phyloP scores from a whole-genome alignment of 176 grass and related monocot genomes.

The Eleusine coracana region DNA sequence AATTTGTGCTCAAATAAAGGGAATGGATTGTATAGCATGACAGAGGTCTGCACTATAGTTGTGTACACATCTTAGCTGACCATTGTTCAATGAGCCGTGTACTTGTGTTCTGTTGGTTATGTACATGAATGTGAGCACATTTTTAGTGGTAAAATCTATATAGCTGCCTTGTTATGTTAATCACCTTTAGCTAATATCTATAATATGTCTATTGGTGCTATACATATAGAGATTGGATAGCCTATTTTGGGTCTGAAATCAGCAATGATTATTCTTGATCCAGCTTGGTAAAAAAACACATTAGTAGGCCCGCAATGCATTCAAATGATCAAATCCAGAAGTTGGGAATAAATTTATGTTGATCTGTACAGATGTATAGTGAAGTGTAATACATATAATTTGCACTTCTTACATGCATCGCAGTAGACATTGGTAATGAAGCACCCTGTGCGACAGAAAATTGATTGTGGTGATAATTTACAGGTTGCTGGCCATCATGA shows the following conservation, averaged over 20 bases:
- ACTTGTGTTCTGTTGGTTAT: not conserved
- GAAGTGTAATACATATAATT: not conserved
- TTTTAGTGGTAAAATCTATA: not conserved
- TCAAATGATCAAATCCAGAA: not conserved
- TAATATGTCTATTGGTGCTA: not conserved
- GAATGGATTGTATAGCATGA: not conserved
- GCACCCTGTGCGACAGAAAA: not conserved
- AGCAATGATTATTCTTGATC: not conserved
- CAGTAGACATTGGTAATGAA: not conserved
- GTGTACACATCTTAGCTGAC: not conserved
- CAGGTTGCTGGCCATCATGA: conserved; percentile 78
- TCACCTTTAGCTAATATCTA: too few relatives aligned
- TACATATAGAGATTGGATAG: not conserved
- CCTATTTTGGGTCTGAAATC: conserved; percentile 25
- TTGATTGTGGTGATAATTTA: conserved; percentile 16
- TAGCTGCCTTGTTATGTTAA: conserved; percentile 5
- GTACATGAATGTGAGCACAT: not conserved
- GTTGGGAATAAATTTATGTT: not conserved
- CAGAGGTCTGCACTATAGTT: not conserved
- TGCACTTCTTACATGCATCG: not conserved
- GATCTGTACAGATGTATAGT: not conserved
- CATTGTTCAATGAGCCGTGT: not conserved
- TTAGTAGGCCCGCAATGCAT: not conserved
- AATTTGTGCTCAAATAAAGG: not conserved
- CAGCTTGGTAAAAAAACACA: conserved; percentile 7